phyloP scores from a whole-genome alignment of 2,329 filamentous ascomycete genomes.

The Xylariaceae sp. region DNA sequence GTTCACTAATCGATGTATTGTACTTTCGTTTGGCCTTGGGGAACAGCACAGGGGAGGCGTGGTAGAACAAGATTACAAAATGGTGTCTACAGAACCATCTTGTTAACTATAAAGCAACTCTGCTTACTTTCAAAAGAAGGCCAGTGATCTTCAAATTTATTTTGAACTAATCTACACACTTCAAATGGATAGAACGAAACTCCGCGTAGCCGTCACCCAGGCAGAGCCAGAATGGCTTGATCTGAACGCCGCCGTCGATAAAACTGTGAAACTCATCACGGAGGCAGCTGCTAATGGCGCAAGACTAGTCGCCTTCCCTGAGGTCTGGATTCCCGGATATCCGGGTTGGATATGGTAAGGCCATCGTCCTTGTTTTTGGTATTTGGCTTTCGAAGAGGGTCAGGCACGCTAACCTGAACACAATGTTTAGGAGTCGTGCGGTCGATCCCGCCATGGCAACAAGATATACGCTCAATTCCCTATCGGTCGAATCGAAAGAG shows the following conservation, averaged over 20 bases:
- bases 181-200: too few relatives aligned
- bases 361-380: not conserved
- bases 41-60: too few relatives aligned
- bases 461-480: slow-evolving; percentile 43
- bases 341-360: slow-evolving; percentile 50
- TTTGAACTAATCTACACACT: too few relatives aligned
- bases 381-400: too few relatives aligned
- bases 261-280: slow-evolving; percentile 54
- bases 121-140: too few relatives aligned
- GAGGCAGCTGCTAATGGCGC: slow-evolving; percentile 55
- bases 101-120: too few relatives aligned
- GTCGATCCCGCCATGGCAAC: slow-evolving; percentile 41
- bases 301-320: slow-evolving; percentile 54
- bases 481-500: slow-evolving; percentile 39
- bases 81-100: too few relatives aligned
- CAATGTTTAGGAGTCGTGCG: slow-evolving; percentile 38
- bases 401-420: too few relatives aligned
- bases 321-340: slow-evolving; percentile 53
- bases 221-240: slow-evolving; percentile 62
- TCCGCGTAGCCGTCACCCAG: slow-evolving; percentile 55
- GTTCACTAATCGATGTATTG: too few relatives aligned
- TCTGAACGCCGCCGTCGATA: slow-evolving; percentile 51
- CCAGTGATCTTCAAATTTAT: too few relatives aligned
- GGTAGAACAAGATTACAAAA: too few relatives aligned
- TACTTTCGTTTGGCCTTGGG: too few relatives aligned